These are phyloP conservation scores for Fusarium virguliforme DNA, from an alignment of 2,329 filamentous ascomycete species.

Conservation along the genomic window DNA sequence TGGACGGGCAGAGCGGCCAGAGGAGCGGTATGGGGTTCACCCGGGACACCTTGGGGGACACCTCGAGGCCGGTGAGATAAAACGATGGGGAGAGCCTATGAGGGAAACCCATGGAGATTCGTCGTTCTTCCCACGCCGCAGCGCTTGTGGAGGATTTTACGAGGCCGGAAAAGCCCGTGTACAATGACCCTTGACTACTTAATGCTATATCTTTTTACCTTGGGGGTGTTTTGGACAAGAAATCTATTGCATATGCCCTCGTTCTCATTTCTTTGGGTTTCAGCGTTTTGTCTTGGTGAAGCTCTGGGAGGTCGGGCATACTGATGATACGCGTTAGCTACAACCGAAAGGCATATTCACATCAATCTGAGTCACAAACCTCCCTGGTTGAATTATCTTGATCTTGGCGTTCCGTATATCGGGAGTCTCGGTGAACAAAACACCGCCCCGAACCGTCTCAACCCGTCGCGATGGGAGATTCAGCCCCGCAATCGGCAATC, in stretches of 20 bases:
- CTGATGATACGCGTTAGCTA: neutral
- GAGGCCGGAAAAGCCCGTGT: slow-evolving; percentile 57
- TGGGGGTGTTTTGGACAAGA: slow-evolving; percentile 49
- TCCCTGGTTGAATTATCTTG: neutral
- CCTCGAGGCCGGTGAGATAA: slow-evolving; percentile 24
- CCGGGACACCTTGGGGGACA: slow-evolving; percentile 29
- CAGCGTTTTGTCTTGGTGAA: neutral
- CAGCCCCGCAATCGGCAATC: slow-evolving; percentile 34
- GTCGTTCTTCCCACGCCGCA: slow-evolving; percentile 30
- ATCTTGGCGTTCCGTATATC: slow-evolving; percentile 17
- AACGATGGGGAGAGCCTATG: slow-evolving; percentile 31
- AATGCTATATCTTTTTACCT: slow-evolving; percentile 57
- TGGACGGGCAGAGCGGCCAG: slow-evolving; percentile 28
- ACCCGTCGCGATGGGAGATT: slow-evolving; percentile 20
- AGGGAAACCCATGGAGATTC: slow-evolving; percentile 31
- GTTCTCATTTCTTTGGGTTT: slow-evolving; percentile 31
- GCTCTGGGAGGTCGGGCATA: neutral
- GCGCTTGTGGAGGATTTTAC: slow-evolving; percentile 45
- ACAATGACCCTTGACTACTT: slow-evolving; percentile 63
- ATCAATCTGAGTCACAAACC: slow-evolving; percentile 1
- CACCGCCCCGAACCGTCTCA: slow-evolving; percentile 33
- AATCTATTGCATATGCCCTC: slow-evolving; percentile 47
- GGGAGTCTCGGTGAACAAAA: slow-evolving; percentile 18
- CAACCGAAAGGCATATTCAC: neutral
- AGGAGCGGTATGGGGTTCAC: slow-evolving; percentile 34